These are phyloP conservation scores for Seiridium cupressi DNA, from an alignment of 2,329 filamentous ascomycete genomes.

Conservation along the genomic window DNA sequence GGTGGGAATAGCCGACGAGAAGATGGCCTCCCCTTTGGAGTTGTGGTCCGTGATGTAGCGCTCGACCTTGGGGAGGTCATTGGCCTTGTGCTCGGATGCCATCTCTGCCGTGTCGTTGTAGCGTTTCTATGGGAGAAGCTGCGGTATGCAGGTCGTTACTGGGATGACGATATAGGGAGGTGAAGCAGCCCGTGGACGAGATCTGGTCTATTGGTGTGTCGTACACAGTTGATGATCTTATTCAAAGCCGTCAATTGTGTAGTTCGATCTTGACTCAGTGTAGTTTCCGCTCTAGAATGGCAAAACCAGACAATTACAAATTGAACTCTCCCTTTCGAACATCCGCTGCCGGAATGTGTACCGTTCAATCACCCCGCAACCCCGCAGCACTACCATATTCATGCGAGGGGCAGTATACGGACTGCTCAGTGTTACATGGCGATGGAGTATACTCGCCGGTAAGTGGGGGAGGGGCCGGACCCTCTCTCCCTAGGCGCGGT, in stretches of 20 bases:
- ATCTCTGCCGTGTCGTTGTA: neutral
- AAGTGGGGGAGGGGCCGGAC: slow-evolving; percentile 10
- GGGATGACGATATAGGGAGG: neutral
- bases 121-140: neutral
- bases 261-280: no score
- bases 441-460: neutral
- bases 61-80: slow-evolving; percentile 13
- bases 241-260: no score
- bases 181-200: neutral
- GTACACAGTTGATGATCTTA: no score
- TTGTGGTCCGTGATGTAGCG: slow-evolving; percentile 34
- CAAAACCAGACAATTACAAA: no score
- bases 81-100: slow-evolving; percentile 12
- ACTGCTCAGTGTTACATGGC: neutral
- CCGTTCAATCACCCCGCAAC: neutral
- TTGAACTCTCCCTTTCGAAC: neutral
- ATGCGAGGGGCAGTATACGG: neutral
- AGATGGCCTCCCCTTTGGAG: slow-evolving; percentile 29
- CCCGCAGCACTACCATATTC: neutral
- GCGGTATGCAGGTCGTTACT: neutral
- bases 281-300: no score
- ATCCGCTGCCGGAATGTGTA: neutral
- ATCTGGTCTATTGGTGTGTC: no score
- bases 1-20: slow-evolving; percentile 25
- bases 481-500: neutral